phyloP scores from a whole-genome alignment of 805 yeast species.

The Kuraishia hungarica region DNA sequence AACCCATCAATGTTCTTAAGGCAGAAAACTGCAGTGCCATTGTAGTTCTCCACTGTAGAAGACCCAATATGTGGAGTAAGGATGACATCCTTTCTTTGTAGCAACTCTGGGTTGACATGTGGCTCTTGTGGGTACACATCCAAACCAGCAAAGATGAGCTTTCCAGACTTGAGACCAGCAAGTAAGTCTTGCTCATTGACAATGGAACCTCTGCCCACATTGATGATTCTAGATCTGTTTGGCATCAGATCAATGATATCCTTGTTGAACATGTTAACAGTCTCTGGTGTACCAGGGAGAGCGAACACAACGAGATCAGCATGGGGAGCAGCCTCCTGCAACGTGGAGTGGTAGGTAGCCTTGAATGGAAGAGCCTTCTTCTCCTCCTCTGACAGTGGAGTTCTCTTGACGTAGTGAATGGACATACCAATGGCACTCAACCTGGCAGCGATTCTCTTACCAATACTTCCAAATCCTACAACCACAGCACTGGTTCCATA shows the following conservation, averaged over 20 bases:
- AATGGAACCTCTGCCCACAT: constrained; percentile 69
- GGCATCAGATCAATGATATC: constrained; percentile 37
- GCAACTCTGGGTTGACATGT: constrained; percentile 35
- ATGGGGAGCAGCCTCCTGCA: constrained; percentile 28
- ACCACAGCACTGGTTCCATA: constrained; percentile 49
- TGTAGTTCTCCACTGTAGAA: constrained; percentile 48
- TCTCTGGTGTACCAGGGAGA: constrained; percentile 55
- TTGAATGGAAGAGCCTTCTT: constrained; percentile 32
- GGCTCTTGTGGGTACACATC: constrained; percentile 72
- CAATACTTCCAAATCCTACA: constrained; percentile 73
- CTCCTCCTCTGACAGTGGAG: constrained; percentile 28
- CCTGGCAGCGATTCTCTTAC: constrained; percentile 51
- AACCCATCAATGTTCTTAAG: constrained; percentile 45
- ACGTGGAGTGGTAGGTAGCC: constrained; percentile 33
- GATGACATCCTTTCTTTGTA: constrained; percentile 52
- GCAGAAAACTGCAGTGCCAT: constrained; percentile 41
- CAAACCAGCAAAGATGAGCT: constrained; percentile 57
- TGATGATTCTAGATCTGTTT: constrained; percentile 53
- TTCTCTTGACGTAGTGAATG: constrained; percentile 53
- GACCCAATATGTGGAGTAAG: constrained; percentile 71
- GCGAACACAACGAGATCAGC: constrained; percentile 57
- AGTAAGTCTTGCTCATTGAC: constrained; percentile 61
- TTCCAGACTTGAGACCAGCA: constrained; percentile 49
- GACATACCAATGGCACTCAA: constrained; percentile 55
- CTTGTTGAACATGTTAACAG: constrained; percentile 44